Evolutionary conservation across 2,329 filamentous ascomycete species (phyloP).

Genomic region (Xenoacremonium recifei): DNA sequence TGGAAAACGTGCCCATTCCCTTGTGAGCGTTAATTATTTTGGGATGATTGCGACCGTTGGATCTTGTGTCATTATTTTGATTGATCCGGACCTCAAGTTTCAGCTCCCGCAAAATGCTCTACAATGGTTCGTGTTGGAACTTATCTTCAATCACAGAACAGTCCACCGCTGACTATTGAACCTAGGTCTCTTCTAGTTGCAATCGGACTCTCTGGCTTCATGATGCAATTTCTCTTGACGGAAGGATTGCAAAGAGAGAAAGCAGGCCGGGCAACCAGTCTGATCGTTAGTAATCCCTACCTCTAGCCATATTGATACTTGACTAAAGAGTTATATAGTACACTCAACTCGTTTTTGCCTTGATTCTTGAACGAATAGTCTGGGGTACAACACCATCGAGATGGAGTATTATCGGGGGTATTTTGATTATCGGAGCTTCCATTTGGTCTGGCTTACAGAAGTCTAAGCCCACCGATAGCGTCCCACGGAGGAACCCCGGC

Average conservation of each 20-base stretch:
- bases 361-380: slow-evolving; percentile 39
- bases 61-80: slow-evolving; percentile 57
- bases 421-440: slow-evolving; percentile 39
- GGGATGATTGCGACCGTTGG: slow-evolving; percentile 64
- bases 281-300: slow-evolving; percentile 18
- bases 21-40: slow-evolving; percentile 79
- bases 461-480: slow-evolving; percentile 23
- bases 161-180: neutral
- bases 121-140: slow-evolving; percentile 24
- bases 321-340: slow-evolving; percentile 24
- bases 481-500: slow-evolving; percentile 11
- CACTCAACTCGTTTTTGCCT: slow-evolving; percentile 32
- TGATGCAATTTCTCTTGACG: slow-evolving; percentile 77
- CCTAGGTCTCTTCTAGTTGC: slow-evolving; percentile 53
- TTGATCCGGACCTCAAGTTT: slow-evolving; percentile 41
- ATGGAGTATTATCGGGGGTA: slow-evolving; percentile 37
- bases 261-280: slow-evolving; percentile 30
- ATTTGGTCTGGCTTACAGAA: slow-evolving; percentile 44
- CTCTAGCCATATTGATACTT: accelerated
- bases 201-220: slow-evolving; percentile 69
- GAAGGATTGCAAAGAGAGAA: slow-evolving; percentile 71
- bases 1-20: slow-evolving; percentile 69
- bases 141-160: accelerated
- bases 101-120: slow-evolving; percentile 27
- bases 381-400: slow-evolving; percentile 42